Conservation (phyloP, 2,329 filamentous ascomycete genomes). For the Myriosclerotinia curreyana region DNA sequence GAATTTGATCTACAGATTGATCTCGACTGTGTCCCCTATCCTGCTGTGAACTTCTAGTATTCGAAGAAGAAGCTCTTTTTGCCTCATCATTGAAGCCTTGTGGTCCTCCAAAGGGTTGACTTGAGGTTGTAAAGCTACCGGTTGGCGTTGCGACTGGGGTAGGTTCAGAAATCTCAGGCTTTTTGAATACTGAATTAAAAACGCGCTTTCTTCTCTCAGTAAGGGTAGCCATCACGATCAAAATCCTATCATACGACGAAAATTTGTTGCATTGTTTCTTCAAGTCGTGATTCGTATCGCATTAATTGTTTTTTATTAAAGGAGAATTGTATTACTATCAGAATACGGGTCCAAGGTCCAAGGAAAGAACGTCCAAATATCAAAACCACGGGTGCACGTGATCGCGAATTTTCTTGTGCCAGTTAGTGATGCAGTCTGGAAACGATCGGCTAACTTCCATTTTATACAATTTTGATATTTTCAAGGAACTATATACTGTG, state of each 20-base stretch:
- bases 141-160: constrained; percentile 35
- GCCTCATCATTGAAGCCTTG: constrained; percentile 10
- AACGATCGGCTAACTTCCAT: not conserved
- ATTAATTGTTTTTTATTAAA: not conserved
- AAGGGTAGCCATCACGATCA: constrained; percentile 18
- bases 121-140: constrained; percentile 30
- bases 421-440: not conserved
- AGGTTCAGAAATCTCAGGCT: constrained; percentile 33
- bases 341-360: not conserved
- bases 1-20: constrained; percentile 25
- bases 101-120: constrained; percentile 33
- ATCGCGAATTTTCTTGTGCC: not conserved
- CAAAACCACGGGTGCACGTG: constrained; percentile 3
- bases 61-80: constrained; percentile 11
- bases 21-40: not conserved
- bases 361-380: constrained; percentile 9
- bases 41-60: constrained; percentile 4
- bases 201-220: constrained; percentile 33
- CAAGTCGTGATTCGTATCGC: not conserved
- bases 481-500: not conserved
- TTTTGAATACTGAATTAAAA: constrained; percentile 38
- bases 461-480: not conserved
- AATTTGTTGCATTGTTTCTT: not conserved
- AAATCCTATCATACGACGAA: not conserved
- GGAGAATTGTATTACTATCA: not conserved